Evolutionary conservation across 2,329 filamentous ascomycete genomes (phyloP), one percentile per base, ranked within the genome.

Genomic region (Xylaria sp.): DNA sequence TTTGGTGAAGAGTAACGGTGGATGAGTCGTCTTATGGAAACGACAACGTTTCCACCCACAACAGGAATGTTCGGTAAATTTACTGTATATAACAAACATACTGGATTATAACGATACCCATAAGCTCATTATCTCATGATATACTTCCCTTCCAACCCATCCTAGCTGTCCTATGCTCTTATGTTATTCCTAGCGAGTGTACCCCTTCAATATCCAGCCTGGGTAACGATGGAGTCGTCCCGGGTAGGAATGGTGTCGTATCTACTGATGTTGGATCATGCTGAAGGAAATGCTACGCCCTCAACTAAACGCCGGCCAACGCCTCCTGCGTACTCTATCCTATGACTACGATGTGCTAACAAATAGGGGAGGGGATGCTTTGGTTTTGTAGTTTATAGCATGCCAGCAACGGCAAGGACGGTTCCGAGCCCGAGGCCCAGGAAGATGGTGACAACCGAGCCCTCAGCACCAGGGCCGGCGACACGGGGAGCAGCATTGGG

Each of bases 381-480:
- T 37, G n/a, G 2, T 23, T n/a, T 43, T 7, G 21, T 7, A 17
- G 33, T 53, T 63, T 62, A 74, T 47, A 74, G 47, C 68, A 73
- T 68, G 0, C 71, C 67, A n/a, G 71, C 70, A 48, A 73, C 59
- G 19, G 67, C 60, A 23, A 74, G 37, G 1, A 74, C 67, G 15
- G 65, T 58, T 13, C 68, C 70, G 1, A 74, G 65, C 23, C 67
- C 72, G 40, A 74, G 11, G 7, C 70, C 72, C 62, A 73, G 60
- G 58, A 71, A 65, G 13, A 69, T 58, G 31, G 70, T 73, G 43
- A 73, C 69, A 35, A 69, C 55, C 6, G 67, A 69, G 11, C 72
- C 71, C 64, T 73, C 72, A 0, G 62, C 27, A 1, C 63, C 62
- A 1, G 62, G 48, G 4, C 54, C 65, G 29, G 11, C 27, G 5